Base-by-base conservation (phyloP, 1,284 basidiomycete species). In the Vanrija humicola region DNA sequence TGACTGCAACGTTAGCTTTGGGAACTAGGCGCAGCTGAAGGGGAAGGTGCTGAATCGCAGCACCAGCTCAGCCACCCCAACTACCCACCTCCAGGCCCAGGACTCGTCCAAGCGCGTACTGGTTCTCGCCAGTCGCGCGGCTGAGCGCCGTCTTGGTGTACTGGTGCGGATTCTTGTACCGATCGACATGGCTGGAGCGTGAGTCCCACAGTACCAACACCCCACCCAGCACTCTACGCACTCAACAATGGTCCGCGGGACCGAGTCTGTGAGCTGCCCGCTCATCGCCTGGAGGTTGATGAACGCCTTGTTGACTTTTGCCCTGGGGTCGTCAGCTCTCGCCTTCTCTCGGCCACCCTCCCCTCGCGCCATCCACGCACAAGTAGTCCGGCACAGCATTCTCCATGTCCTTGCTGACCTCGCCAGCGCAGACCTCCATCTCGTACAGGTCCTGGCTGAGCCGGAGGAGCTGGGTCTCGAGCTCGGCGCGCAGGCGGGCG, bases 401-500 rank as follows among this genome's bases (percentile, higher is more conserved):
- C 45, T 75, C 70, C 60, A 64, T 66, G 12, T 64, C 70, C 18
- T 54, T 25, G 12, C 57, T 61, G 3, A 75, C 73, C 34, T 72
- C 67, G n/a, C 73, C 73, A 0, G 73, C 72, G 47, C 72, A 74
- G 10, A 75, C 66, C 55, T 75, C 73, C 64, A 74, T 61, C 60
- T 75, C 73, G 52, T 71, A 74, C 49, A 75, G 60, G 52, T 74
- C 72, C 59, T 75, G 73, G 28, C 58, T 58, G 28, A 75, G 61
- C 9, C 54, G 43, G 28, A 70, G 52, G 12, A 75, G 57, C 45
- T 66, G 61, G 26, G 42, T 54, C 48, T 75, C 73, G 21, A 73
- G 53, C 16, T 66, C 61, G 7, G 61, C 61, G n/a, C 68, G 64
- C 19, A 71, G 44, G 9, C 57, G 45, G 1, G 62, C 62, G 38